Conservation (phyloP, 176 grass and related monocot genomes). For the Carex myosuroides region DNA sequence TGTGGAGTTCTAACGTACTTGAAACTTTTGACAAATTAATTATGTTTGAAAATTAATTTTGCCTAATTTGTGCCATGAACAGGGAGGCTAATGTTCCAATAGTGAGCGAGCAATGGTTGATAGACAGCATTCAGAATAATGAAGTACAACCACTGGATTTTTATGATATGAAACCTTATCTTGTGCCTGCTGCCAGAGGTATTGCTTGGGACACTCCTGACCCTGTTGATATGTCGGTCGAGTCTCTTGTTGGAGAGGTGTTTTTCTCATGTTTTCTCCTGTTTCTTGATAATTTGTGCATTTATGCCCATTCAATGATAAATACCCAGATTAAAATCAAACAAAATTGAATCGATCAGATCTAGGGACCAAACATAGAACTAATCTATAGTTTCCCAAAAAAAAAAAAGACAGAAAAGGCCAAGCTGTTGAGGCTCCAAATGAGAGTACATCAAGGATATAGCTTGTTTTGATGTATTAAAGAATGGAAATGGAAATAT, state of each 20-base stretch:
- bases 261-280: not conserved
- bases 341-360: not conserved
- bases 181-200: slow-evolving; percentile 49
- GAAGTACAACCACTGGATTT: slow-evolving; percentile 48
- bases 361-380: not conserved
- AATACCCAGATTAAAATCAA: not conserved
- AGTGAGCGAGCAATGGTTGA: slow-evolving; percentile 82
- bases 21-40: not conserved
- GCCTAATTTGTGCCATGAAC: not conserved
- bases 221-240: slow-evolving; percentile 50
- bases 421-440: not conserved
- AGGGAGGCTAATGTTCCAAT: slow-evolving; percentile 66
- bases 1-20: not conserved
- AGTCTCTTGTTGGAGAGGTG: slow-evolving; percentile 65
- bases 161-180: slow-evolving; percentile 73
- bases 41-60: not conserved
- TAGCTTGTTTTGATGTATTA: no score
- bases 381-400: not conserved
- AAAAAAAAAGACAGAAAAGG: not conserved
- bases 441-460: no score
- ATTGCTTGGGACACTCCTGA: slow-evolving; percentile 50
- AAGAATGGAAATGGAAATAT: no score
- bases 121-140: slow-evolving; percentile 65
- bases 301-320: no score
- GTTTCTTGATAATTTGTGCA: not conserved